phyloP scores from a whole-genome alignment of 768 basidiomycete species.

The Pleurotus cornucopiae region DNA sequence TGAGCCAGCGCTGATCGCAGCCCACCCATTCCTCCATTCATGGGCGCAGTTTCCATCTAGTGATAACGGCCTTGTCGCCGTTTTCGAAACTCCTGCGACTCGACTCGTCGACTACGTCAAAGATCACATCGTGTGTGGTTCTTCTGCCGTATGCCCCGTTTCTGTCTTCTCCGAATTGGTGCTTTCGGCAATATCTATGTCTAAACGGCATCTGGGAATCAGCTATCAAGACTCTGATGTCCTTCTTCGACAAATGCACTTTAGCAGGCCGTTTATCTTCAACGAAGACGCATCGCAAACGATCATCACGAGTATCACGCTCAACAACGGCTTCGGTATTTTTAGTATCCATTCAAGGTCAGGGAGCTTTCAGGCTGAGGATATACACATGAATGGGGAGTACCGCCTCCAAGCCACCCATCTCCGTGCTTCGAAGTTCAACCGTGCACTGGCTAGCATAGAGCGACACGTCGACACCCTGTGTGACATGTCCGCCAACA shows the following conservation, averaged over 20 bases:
- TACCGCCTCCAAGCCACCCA: background rate
- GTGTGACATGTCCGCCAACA: background rate
- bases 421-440: background rate
- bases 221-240: background rate
- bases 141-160: background rate
- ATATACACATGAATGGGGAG: background rate
- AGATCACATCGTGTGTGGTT: background rate
- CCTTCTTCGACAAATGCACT: background rate
- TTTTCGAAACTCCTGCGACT: background rate
- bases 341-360: background rate
- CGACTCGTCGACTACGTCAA: background rate
- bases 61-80: background rate
- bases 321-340: background rate
- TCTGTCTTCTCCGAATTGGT: background rate
- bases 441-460: background rate
- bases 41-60: background rate
- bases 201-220: background rate
- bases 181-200: background rate
- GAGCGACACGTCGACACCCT: background rate
- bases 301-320: background rate
- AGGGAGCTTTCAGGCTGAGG: background rate
- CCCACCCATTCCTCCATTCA: background rate
- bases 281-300: background rate
- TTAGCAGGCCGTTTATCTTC: background rate
- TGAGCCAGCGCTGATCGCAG: background rate